Conservation (phyloP, 768 basidiomycete genomes). For the Amanita brunnescens region DNA sequence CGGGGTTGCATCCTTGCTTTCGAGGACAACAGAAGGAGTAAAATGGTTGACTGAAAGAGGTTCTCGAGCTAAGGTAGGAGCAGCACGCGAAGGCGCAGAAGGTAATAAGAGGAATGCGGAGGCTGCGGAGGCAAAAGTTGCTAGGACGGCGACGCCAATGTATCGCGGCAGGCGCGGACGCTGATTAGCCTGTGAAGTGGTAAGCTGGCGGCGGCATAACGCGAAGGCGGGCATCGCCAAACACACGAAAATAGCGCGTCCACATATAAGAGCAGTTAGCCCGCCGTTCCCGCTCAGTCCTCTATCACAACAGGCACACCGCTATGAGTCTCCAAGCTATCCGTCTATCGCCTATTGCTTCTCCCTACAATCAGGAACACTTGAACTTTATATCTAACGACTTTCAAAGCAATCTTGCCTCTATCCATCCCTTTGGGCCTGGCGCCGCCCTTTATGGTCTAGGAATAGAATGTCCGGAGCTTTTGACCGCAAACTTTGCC, state of each 20-base stretch:
- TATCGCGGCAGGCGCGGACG: not conserved
- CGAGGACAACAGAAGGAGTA: conserved; percentile 50
- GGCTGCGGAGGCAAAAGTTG: conserved; percentile 31
- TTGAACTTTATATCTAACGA: conserved; percentile 26
- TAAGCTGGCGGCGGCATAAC: not conserved
- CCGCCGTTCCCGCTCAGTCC: not conserved
- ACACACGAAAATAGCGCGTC: not conserved
- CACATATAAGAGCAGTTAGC: not conserved
- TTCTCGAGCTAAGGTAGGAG: conserved; percentile 28
- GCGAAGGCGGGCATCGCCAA: not conserved
- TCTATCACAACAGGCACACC: conserved; percentile 4
- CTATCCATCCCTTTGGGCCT: conserved; percentile 7
- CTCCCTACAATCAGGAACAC: conserved; percentile 3
- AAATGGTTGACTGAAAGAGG: conserved; percentile 46
- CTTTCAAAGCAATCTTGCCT: conserved; percentile 10
- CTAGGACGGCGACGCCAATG: conserved; percentile 19
- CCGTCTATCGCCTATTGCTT: not conserved
- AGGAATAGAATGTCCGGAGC: conserved; percentile 21
- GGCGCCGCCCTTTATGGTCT: conserved; percentile 19
- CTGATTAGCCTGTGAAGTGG: not conserved
- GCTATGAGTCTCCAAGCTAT: not conserved
- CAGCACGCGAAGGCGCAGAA: conserved; percentile 31
- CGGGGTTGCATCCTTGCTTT: conserved; percentile 42
- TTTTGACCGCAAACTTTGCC: conserved; percentile 7
- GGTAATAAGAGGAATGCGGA: conserved; percentile 47